Conservation (phyloP, 163 green algal genomes). For the Chlorella variabilis region DNA sequence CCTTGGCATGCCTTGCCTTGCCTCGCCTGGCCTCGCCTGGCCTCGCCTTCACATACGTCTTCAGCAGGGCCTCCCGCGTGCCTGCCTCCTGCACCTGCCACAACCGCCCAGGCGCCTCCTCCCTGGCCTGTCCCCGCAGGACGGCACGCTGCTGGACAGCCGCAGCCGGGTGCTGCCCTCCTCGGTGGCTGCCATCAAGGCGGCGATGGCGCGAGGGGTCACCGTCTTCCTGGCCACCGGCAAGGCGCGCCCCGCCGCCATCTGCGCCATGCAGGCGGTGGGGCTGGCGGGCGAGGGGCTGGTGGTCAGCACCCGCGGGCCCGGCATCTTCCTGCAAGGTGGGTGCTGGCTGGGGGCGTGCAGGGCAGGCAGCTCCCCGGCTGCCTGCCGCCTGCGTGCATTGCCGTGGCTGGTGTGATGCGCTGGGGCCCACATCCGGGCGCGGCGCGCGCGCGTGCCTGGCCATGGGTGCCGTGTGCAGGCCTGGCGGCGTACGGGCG, state of each 20-base stretch:
- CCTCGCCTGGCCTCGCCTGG: too few relatives aligned
- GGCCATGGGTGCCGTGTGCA: too few relatives aligned
- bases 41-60: too few relatives aligned
- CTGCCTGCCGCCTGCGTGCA: too few relatives aligned
- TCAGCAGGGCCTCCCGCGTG: too few relatives aligned
- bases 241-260: conserved; percentile 90
- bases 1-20: too few relatives aligned
- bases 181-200: conserved; percentile 67
- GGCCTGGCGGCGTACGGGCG: conserved; percentile 84
- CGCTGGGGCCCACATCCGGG: too few relatives aligned
- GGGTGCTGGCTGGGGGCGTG: neutral
- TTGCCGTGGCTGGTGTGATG: too few relatives aligned
- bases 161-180: conserved; percentile 67
- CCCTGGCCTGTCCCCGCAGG: conserved; percentile 33
- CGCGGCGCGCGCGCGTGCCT: too few relatives aligned
- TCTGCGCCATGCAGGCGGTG: conserved; percentile 65
- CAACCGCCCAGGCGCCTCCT: too few relatives aligned
- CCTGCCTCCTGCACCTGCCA: too few relatives aligned
- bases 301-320: conserved; percentile 68
- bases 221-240: conserved; percentile 90
- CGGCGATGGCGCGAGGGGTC: conserved; percentile 67
- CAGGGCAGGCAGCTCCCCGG: too few relatives aligned
- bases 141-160: conserved; percentile 95
- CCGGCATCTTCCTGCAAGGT: conserved; percentile 93
- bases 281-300: conserved; percentile 73